Evolutionary conservation across 202 grass and related monocot genomes (phyloP), one percentile per base, ranked within the genome.

Genomic region (Musa balbisiana): DNA sequence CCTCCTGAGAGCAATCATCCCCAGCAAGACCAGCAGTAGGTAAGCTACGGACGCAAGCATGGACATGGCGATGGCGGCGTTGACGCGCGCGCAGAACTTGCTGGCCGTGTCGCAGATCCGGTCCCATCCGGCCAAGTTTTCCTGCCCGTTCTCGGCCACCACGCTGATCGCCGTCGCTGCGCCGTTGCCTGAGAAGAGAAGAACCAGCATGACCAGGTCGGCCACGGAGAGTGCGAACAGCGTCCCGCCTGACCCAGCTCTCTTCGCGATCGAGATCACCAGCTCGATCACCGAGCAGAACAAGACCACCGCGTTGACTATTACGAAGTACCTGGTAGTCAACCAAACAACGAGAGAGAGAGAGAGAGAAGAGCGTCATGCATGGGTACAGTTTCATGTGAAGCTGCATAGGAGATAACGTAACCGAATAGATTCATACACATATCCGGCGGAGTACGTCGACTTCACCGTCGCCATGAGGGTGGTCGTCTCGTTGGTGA

Each of bases 161-260:
- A 71, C 53, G 9, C 26, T 58, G 27, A 79, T 50, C 1, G 77
- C 77, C 9, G 77, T 27, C 19, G 77, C 65, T 0, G 77, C 77
- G 17, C 53, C 66, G n/a, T 71, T 79, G 51, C 64, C 10, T 3
- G 77, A 79, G 65, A 70, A 79, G 77, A 79, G 77, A 27, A 79
- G 65, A n/a, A 70, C 27, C 11, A 49, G 25, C 77, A 58, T 23
- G 21, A 70, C 52, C 66, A 79, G 26, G 16, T 79, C 66, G 3
- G 52, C 76, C 12, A 78, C 56, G 64, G 76, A 23, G 24, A 78
- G 14, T 43, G 33, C 33, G 64, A 17, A 52, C 24, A 78, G 14
- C 51, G 23, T 53, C 6, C 69, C 0, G 49, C 24, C 20, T 11
- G 14, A 9, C 10, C 64, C 64, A 20, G 2, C 52, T 19, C 8